These are phyloP conservation scores for Cercospora nicotianae DNA, from an alignment of 2,329 filamentous ascomycete genomes.

Conservation along the genomic window DNA sequence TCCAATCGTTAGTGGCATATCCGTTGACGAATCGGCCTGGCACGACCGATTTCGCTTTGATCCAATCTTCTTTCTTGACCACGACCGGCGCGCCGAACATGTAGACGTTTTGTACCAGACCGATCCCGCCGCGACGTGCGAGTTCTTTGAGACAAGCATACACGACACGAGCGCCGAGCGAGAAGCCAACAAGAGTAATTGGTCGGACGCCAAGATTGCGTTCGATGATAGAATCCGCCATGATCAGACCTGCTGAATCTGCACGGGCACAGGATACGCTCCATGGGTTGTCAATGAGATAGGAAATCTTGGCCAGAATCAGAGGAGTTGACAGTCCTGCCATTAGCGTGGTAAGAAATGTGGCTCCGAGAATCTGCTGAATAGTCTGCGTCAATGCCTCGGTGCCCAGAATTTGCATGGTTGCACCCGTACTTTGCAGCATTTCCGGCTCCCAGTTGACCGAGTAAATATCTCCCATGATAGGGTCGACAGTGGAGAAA, in stretches of 20 bases:
- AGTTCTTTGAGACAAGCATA: conserved; percentile 89
- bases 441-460: conserved; percentile 98
- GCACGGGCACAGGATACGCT: conserved; percentile 92
- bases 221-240: conserved; percentile 91
- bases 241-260: conserved; percentile 81
- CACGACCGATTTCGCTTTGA: conserved; percentile 77
- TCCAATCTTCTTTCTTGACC: conserved; percentile 85
- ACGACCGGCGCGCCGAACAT: conserved; percentile 91
- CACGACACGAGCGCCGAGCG: conserved; percentile 86
- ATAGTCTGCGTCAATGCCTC: conserved; percentile 96
- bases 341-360: conserved; percentile 86
- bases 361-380: conserved; percentile 90
- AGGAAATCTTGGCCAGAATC: conserved; percentile 87
- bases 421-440: conserved; percentile 96
- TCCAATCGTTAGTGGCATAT: conserved; percentile 95
- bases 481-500: conserved; percentile 91
- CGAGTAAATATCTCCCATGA: conserved; percentile 98
- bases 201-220: conserved; percentile 87
- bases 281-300: conserved; percentile 98
- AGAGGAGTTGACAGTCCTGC: conserved; percentile 89
- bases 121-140: conserved; percentile 76
- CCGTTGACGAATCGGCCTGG: conserved; percentile 93
- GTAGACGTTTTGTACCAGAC: conserved; percentile 91
- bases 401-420: conserved; percentile 95
- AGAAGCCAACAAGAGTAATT: conserved; percentile 92